Evolutionary conservation across 352 stramenopile genomes (phyloP).

Genomic region (Phytophthora pluvialis): DNA sequence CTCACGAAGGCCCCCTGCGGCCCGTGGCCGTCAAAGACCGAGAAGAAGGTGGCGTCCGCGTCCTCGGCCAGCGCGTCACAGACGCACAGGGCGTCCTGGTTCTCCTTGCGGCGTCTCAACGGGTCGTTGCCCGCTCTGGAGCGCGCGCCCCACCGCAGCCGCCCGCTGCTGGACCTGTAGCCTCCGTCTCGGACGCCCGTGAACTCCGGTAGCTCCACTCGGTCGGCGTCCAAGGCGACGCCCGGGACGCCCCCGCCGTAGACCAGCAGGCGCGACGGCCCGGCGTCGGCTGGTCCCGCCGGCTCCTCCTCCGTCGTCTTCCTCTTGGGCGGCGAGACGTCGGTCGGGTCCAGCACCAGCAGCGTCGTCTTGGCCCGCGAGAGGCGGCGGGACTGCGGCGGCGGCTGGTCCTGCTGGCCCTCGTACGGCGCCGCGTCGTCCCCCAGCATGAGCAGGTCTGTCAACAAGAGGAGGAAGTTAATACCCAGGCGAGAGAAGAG

Average conservation of each 20-base stretch:
- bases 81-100: slow-evolving; percentile 81
- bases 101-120: slow-evolving; percentile 82
- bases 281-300: slow-evolving; percentile 2
- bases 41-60: slow-evolving; percentile 63
- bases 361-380: slow-evolving; percentile 52
- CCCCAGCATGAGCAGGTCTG: slow-evolving; percentile 39
- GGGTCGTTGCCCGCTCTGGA: slow-evolving; percentile 75
- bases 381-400: slow-evolving; percentile 26
- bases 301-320: background rate
- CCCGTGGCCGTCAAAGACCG: slow-evolving; percentile 81
- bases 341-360: slow-evolving; percentile 33
- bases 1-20: slow-evolving; percentile 78
- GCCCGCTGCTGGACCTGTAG: slow-evolving; percentile 50
- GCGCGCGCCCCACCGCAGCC: slow-evolving; percentile 62
- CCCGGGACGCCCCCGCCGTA: slow-evolving; percentile 77
- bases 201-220: slow-evolving; percentile 67
- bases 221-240: slow-evolving; percentile 61
- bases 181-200: slow-evolving; percentile 59
- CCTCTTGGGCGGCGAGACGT: slow-evolving; percentile 27
- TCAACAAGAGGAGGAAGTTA: background rate
- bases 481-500: slow-evolving; percentile 20
- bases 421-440: slow-evolving; percentile 23
- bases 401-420: slow-evolving; percentile 2
- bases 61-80: slow-evolving; percentile 58
- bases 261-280: slow-evolving; percentile 16